Evolutionary conservation across 73 alveolate genomes (phyloP).

Genomic region (Tetrahymena borealis): DNA sequence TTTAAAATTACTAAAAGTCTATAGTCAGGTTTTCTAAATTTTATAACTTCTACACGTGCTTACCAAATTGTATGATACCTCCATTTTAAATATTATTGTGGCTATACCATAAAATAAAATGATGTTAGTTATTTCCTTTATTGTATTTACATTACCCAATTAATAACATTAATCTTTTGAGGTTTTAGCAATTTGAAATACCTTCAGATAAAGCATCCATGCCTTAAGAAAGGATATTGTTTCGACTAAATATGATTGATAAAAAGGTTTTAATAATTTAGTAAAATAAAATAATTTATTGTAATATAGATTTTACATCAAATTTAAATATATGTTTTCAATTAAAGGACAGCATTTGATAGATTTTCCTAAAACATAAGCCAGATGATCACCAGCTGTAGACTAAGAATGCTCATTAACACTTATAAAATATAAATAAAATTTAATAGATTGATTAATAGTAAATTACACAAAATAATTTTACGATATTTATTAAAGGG

Average conservation of each 20-base stretch:
- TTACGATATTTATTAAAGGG: too few relatives aligned
- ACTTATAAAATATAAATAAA: neutral
- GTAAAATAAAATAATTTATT: too few relatives aligned
- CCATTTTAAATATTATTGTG: neutral
- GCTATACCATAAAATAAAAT: too few relatives aligned
- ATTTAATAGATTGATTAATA: too few relatives aligned
- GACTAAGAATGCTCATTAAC: neutral
- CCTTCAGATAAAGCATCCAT: neutral
- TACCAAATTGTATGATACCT: neutral
- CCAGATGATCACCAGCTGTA: neutral
- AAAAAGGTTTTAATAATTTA: too few relatives aligned
- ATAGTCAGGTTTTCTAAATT: neutral
- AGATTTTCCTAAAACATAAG: neutral
- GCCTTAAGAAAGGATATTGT: neutral
- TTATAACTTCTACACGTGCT: too few relatives aligned
- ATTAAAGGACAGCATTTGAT: neutral
- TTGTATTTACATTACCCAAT: neutral
- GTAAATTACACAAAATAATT: too few relatives aligned
- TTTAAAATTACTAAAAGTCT: neutral
- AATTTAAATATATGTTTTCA: neutral
- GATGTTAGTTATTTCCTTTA: too few relatives aligned
- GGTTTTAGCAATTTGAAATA: neutral
- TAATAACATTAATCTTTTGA: too few relatives aligned
- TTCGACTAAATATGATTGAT: neutral
- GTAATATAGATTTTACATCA: neutral